Evolutionary conservation across 495 filamentous ascomycete species (phyloP).

Genomic region (Xylaria flabelliformis): DNA sequence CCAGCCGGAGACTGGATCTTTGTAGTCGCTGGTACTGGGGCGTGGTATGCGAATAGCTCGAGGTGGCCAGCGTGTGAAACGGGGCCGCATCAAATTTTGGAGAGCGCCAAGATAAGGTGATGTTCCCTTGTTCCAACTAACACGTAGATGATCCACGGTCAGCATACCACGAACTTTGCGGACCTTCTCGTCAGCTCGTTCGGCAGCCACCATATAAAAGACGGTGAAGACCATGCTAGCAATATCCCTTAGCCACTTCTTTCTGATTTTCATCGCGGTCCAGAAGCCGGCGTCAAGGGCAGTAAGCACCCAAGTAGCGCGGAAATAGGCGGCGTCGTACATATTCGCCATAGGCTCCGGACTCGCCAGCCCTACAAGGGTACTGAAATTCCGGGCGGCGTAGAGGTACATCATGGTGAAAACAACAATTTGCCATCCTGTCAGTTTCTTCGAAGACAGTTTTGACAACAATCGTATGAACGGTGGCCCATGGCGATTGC

Average conservation of each 20-base stretch:
- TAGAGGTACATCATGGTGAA: conserved; percentile 92
- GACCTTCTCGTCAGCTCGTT: conserved; percentile 97
- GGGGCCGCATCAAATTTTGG: conserved; percentile 74
- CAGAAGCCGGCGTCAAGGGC: conserved; percentile 96
- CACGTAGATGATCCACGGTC: conserved; percentile 88
- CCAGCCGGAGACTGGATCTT: conserved; percentile 84
- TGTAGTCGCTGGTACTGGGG: conserved; percentile 77
- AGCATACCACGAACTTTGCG: conserved; percentile 83
- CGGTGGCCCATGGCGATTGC: conserved; percentile 87
- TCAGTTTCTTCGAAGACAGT: conserved; percentile 68
- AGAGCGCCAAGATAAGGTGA: conserved; percentile 81
- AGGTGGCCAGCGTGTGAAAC: conserved; percentile 77
- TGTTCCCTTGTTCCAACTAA: conserved; percentile 93
- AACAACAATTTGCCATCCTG: conserved; percentile 87
- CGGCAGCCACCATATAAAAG: conserved; percentile 92
- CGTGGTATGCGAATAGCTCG: conserved; percentile 83
- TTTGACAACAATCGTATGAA: conserved; percentile 74
- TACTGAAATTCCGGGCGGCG: conserved; percentile 87
- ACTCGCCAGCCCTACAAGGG: conserved; percentile 86
- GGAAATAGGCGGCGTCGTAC: conserved; percentile 93
- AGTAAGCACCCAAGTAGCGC: conserved; percentile 96
- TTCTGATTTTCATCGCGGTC: conserved; percentile 92
- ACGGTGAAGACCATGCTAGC: conserved; percentile 79
- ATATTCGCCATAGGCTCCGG: conserved; percentile 94
- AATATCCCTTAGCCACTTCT: conserved; percentile 82